phyloP scores from a whole-genome alignment of 2,329 filamentous ascomycete species.

The Cladosporium sp. region DNA sequence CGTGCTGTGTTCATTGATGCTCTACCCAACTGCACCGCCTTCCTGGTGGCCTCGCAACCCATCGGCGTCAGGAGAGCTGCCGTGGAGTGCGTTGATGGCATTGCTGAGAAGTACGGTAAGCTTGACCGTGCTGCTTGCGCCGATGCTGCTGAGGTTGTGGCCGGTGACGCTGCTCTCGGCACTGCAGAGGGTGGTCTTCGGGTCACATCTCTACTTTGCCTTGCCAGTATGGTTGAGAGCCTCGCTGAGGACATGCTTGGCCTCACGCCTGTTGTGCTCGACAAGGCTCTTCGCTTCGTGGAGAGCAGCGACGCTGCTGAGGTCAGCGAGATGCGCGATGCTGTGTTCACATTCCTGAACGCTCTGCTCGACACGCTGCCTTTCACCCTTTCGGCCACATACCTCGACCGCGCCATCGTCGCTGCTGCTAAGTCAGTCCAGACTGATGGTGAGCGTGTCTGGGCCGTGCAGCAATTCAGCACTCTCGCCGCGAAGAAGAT shows the following conservation, averaged over 20 bases:
- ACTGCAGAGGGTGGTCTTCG: conserved; percentile 71
- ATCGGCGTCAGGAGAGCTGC: conserved; percentile 80
- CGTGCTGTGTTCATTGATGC: conserved; percentile 63
- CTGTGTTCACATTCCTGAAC: conserved; percentile 76
- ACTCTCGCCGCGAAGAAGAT: conserved; percentile 75
- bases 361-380: conserved; percentile 80
- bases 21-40: conserved; percentile 56
- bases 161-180: conserved; percentile 74
- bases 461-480: conserved; percentile 57
- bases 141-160: conserved; percentile 73
- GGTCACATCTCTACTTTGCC: conserved; percentile 81
- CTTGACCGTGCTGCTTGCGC: conserved; percentile 75
- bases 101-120: conserved; percentile 93
- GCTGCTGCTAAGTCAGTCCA: conserved; percentile 70
- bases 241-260: conserved; percentile 84
- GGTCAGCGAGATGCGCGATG: conserved; percentile 70
- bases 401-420: conserved; percentile 71
- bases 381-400: conserved; percentile 79
- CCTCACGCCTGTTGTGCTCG: conserved; percentile 74
- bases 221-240: conserved; percentile 87
- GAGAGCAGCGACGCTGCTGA: conserved; percentile 36
- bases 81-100: conserved; percentile 87
- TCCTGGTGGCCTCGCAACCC: conserved; percentile 72
- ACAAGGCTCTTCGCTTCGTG: conserved; percentile 71
- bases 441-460: conserved; percentile 22